These are phyloP conservation scores for Babesia bigemina DNA, from an alignment of 169 alveolate genomes.

Conservation along the genomic window DNA sequence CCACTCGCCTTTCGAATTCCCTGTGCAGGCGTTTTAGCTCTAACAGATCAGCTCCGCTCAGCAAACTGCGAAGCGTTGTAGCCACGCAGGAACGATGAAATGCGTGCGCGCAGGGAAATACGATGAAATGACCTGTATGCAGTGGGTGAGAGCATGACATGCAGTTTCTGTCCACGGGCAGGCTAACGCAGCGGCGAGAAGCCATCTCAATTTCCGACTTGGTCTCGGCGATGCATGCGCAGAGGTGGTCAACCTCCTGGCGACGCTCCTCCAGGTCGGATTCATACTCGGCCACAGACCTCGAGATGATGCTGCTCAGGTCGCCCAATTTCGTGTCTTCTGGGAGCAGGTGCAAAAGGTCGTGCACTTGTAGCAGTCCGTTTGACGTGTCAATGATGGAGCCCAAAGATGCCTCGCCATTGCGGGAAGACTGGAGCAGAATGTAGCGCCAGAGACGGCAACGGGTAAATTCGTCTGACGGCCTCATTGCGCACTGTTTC, in stretches of 20 bases:
- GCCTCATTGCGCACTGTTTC: conserved; percentile 60
- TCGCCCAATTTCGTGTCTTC: conserved; percentile 43
- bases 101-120: conserved; percentile 63
- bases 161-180: conserved; percentile 36
- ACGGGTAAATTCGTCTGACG: conserved; percentile 38
- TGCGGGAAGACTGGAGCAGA: conserved; percentile 30
- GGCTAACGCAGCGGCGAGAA: conserved; percentile 44
- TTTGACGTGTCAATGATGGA: conserved; percentile 32
- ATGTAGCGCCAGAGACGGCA: conserved; percentile 64
- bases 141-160: conserved; percentile 27
- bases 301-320: conserved; percentile 35
- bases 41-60: conserved; percentile 37
- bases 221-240: conserved; percentile 60
- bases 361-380: conserved; percentile 53
- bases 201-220: conserved; percentile 53
- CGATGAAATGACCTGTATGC: conserved; percentile 32
- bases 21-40: conserved; percentile 50
- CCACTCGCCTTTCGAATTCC: conserved; percentile 35
- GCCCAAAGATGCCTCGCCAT: conserved; percentile 12
- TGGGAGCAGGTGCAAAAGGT: conserved; percentile 48
- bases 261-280: conserved; percentile 59
- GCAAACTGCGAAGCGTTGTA: conserved; percentile 24
- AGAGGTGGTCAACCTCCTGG: conserved; percentile 59
- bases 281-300: conserved; percentile 35
- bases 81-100: conserved; percentile 66